phyloP scores from a whole-genome alignment of 1,139 yeast genomes.

The Geotrichum bryndzae region DNA sequence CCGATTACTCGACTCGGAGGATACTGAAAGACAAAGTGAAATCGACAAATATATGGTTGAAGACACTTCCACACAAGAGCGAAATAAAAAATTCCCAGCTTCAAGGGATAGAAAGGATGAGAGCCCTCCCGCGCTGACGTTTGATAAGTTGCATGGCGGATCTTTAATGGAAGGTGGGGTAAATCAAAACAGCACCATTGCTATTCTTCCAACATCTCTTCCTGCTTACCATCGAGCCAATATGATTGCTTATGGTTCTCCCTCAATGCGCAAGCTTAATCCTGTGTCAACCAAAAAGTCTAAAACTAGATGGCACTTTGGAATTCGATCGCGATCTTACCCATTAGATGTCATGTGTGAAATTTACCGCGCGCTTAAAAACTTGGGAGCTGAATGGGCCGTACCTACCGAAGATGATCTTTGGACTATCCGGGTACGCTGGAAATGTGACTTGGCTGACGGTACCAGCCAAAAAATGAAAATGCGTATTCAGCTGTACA shows the following conservation, averaged over 20 bases:
- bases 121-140: conserved; percentile 31
- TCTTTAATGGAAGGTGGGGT: conserved; percentile 34
- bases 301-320: conserved; percentile 98
- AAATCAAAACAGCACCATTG: conserved; percentile 58
- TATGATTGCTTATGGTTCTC: conserved; percentile 49
- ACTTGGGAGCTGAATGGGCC: conserved; percentile 96
- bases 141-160: conserved; percentile 33
- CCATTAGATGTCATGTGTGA: conserved; percentile 99
- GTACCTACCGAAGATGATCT: conserved; percentile 79
- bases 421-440: conserved; percentile 95
- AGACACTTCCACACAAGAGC: conserved; percentile 21
- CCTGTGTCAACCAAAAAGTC: conserved; percentile 79
- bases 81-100: conserved; percentile 3
- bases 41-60: conserved; percentile 33
- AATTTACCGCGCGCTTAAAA: conserved; percentile 86
- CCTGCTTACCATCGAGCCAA: conserved; percentile 93
- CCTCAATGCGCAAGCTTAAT: conserved; percentile 47
- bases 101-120: conserved; percentile 19
- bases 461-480: conserved; percentile 54
- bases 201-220: conserved; percentile 85
- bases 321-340: conserved; percentile 90
- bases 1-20: conserved; percentile 41
- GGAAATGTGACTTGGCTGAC: conserved; percentile 45
- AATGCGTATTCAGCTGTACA: conserved; percentile 95
- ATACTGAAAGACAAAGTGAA: conserved; percentile 27